A percentile compares a stretch with the other conserved stretches of the same genome.
phyloP scores from a whole-genome alignment of 2,329 filamentous ascomycete species.

The Monosporascus sp. region DNA sequence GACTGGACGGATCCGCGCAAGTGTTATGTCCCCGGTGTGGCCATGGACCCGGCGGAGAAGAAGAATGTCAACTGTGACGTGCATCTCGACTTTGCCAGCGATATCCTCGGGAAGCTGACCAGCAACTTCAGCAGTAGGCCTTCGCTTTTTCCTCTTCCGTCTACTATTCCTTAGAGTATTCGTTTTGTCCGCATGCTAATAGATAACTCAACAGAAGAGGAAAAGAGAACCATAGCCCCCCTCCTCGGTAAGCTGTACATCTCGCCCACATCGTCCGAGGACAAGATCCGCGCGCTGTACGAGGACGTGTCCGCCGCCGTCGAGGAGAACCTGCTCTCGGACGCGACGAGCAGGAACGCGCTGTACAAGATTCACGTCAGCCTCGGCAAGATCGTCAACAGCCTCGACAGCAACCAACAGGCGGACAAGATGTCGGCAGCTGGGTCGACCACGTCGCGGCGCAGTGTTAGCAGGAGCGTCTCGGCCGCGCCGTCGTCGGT shows the following conservation, averaged over 20 bases:
- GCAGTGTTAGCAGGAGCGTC: conserved; percentile 14
- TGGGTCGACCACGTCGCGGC: not conserved
- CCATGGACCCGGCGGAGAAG: conserved; percentile 49
- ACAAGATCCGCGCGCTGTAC: conserved; percentile 53
- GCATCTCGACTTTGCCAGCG: conserved; percentile 71
- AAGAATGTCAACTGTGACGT: conserved; percentile 68
- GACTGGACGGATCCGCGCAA: conserved; percentile 96
- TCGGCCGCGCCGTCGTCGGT: conserved; percentile 11
- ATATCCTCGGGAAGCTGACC: conserved; percentile 69
- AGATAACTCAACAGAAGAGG: conserved; percentile 55
- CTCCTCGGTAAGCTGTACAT: conserved; percentile 81
- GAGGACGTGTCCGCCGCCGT: conserved; percentile 56
- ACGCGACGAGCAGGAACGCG: conserved; percentile 57
- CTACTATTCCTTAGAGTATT: not conserved
- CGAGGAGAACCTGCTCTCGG: conserved; percentile 54
- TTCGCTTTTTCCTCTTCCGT: not conserved
- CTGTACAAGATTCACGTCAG: conserved; percentile 64
- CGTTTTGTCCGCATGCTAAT: conserved; percentile 21
- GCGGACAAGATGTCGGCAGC: conserved; percentile 14
- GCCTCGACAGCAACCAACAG: conserved; percentile 44
- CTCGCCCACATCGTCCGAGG: conserved; percentile 57
- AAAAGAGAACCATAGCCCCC: conserved; percentile 74
- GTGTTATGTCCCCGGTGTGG: conserved; percentile 48
- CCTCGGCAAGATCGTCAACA: conserved; percentile 62
- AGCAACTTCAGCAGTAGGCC: conserved; percentile 61